Conservation (phyloP, 345 rosid genomes). For the Eucalyptus paniculata region DNA sequence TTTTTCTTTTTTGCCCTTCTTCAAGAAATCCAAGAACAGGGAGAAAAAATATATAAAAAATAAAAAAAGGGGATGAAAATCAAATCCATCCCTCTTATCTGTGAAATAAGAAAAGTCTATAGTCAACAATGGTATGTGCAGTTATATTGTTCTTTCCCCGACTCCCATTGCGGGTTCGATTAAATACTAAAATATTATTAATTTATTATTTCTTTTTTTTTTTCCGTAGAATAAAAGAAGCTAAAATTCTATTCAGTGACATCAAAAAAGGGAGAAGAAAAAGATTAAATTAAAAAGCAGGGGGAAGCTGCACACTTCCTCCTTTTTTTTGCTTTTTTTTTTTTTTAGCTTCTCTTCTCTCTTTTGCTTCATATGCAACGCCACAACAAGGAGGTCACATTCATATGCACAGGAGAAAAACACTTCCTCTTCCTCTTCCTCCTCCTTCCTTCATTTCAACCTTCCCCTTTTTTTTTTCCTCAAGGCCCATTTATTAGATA, state of each 20-base stretch:
- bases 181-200: background rate
- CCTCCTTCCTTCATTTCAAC: constrained; percentile 13
- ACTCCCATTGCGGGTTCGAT: background rate
- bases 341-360: background rate
- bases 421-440: background rate
- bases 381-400: background rate
- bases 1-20: background rate
- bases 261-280: background rate
- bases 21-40: background rate
- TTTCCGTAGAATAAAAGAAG: background rate
- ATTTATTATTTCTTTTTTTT: background rate
- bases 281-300: background rate
- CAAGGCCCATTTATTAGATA: constrained; percentile 61
- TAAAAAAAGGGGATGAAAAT: background rate
- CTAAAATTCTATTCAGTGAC: background rate
- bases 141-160: background rate
- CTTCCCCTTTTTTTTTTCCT: constrained; percentile 7
- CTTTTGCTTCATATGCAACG: background rate
- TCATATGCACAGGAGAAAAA: background rate
- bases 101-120: background rate
- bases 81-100: background rate
- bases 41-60: no score
- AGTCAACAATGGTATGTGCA: background rate
- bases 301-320: background rate
- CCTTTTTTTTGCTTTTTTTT: background rate